phyloP scores from a whole-genome alignment of 2,329 filamentous ascomycete genomes.

The Venturia asperata region DNA sequence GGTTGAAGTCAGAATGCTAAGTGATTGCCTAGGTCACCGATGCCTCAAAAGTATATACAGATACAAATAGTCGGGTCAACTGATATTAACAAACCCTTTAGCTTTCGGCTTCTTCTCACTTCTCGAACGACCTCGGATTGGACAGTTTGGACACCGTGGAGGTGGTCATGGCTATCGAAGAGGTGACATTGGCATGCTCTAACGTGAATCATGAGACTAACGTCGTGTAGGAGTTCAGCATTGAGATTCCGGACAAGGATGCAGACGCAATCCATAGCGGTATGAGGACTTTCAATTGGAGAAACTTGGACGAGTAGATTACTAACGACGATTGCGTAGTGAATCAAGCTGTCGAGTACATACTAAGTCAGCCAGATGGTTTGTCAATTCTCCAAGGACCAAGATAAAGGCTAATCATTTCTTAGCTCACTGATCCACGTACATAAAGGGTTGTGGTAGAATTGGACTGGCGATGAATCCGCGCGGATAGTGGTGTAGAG shows the following conservation, averaged over 20 bases:
- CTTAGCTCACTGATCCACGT: conserved; percentile 17
- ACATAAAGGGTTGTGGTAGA: neutral
- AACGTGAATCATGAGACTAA: conserved; percentile 22
- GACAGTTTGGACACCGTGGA: conserved; percentile 98
- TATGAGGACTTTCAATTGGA: conserved; percentile 45
- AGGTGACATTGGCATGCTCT: conserved; percentile 61
- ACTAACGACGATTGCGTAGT: conserved; percentile 51
- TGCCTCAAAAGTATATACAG: conserved; percentile 46
- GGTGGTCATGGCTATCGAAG: conserved; percentile 99
- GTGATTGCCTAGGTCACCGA: conserved; percentile 50
- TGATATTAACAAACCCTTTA: conserved; percentile 36
- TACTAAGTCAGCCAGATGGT: conserved; percentile 86
- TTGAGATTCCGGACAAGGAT: conserved; percentile 97
- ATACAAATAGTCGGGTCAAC: conserved; percentile 9
- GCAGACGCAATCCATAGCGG: conserved; percentile 89
- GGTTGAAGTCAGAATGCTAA: conserved; percentile 2
- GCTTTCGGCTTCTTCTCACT: conserved; percentile 81
- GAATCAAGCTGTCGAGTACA: conserved; percentile 91
- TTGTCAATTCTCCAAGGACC: too few relatives aligned
- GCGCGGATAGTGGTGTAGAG: neutral
- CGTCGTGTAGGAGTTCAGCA: conserved; percentile 64
- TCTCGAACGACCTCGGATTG: conserved; percentile 92
- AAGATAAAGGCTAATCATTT: neutral
- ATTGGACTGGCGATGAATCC: neutral
- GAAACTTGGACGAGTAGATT: conserved; percentile 13